Base-by-base conservation (phyloP, 768 basidiomycete species). In the Coprinopsis sp. region DNA sequence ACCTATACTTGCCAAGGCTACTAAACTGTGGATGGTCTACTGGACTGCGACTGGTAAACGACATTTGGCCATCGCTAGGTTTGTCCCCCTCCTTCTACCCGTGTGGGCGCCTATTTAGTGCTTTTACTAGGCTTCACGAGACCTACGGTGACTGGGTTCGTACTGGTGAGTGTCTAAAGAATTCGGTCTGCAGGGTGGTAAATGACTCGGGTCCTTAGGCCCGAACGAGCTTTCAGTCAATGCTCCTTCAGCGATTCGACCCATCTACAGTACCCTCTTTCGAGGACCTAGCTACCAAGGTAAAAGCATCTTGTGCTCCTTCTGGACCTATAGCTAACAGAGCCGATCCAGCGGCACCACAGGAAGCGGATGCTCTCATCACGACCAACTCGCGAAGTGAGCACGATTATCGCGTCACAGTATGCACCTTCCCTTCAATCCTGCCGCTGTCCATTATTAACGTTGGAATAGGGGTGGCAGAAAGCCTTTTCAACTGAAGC, bases 161-260 rank as follows among this genome's bases (percentile, higher is more conserved):
- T 16, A 59, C 61, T 22, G 65, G 65, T 68, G 46, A 2, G 52
- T 42, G 40, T 14, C 18, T 34, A 14, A 22, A 30, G 18, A n/a
- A 34, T 22, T 23, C 5, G 7, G 34, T 11, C 16, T 46, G 12
- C 30, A 39, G 19, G 23, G 30, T 18, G 24, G 34, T 37, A 18
- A 13, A 41, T 37, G 46, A 38, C 25, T 16, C 24, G 25, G 19
- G 33, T 33, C 14, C 11, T 14, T 23, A 70, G 68, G 69, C 11
- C 69, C 69, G 27, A 68, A 69, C 27, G 68, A 69, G 44, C 46
- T 69, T 6, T 68, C 68, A 24, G 46, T 70, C 18, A 51, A 59
- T 47, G 45, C 53, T 49, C 33, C 52, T 45, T 47, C 39, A 51
- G 42, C 63, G 38, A 43, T 56, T 33, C 51, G 62, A 47, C 44